These are phyloP conservation scores for Microdochium bolleyi DNA, from an alignment of 2,329 filamentous ascomycete species.

Conservation along the genomic window DNA sequence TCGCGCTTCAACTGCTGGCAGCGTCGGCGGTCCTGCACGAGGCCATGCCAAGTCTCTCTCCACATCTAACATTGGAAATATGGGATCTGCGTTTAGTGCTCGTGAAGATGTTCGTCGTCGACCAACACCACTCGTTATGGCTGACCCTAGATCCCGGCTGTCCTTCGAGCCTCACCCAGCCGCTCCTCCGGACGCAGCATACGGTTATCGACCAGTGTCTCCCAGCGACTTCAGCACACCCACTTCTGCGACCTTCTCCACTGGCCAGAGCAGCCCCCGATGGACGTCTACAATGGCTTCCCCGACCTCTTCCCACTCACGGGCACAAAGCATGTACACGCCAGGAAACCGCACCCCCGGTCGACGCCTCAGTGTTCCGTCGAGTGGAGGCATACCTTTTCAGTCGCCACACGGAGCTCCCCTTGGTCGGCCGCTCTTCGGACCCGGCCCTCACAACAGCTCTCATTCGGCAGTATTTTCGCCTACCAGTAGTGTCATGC, in stretches of 20 bases:
- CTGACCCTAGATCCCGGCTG: constrained; percentile 59
- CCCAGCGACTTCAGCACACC: constrained; percentile 74
- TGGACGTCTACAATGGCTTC: constrained; percentile 64
- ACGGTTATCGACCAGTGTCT: constrained; percentile 59
- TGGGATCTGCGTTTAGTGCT: constrained; percentile 57
- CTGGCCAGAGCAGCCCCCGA: constrained; percentile 66
- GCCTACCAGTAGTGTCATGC: constrained; percentile 49
- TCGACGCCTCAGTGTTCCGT: constrained; percentile 76
- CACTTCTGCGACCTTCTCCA: constrained; percentile 75
- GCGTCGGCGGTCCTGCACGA: constrained; percentile 59
- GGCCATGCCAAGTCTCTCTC: constrained; percentile 84
- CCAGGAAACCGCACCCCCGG: constrained; percentile 51
- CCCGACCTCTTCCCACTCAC: constrained; percentile 61
- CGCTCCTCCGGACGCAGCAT: constrained; percentile 55
- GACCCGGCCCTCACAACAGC: constrained; percentile 45
- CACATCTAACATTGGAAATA: constrained; percentile 74
- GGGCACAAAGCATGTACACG: constrained; percentile 67
- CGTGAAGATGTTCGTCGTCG: constrained; percentile 61
- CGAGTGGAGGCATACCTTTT: constrained; percentile 61
- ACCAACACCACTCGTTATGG: constrained; percentile 78
- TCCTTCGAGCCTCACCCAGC: constrained; percentile 59
- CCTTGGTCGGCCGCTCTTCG: constrained; percentile 48
- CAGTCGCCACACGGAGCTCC: constrained; percentile 51
- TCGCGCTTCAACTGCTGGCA: constrained; percentile 70
- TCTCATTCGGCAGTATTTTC: constrained; percentile 47